Evolutionary conservation across 768 basidiomycete genomes (phyloP).

Genomic region (Pleurotus ostreatus): DNA sequence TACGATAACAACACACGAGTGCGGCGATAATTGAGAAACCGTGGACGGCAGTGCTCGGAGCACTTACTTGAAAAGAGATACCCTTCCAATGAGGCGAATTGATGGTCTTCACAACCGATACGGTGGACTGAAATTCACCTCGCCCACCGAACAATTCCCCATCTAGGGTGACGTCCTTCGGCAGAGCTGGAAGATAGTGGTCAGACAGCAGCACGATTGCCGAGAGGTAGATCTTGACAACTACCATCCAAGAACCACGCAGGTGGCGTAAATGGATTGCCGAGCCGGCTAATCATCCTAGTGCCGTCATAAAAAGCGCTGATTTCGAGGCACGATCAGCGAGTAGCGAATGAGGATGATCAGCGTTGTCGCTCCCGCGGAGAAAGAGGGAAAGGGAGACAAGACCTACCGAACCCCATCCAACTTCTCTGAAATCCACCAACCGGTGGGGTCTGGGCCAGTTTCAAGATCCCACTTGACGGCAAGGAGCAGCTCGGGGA

Average conservation of each 20-base stretch:
- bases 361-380: neutral
- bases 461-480: constrained; percentile 54
- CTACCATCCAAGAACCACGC: constrained; percentile 54
- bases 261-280: constrained; percentile 55
- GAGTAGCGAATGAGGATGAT: neutral
- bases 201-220: neutral
- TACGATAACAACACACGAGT: too few relatives aligned
- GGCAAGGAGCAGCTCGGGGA: constrained; percentile 47
- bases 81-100: constrained; percentile 55
- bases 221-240: constrained; percentile 12
- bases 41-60: neutral
- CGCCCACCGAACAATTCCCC: constrained; percentile 58
- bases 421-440: constrained; percentile 61
- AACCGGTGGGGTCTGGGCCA: constrained; percentile 51
- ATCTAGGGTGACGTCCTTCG: constrained; percentile 51
- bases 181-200: constrained; percentile 34
- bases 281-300: constrained; percentile 49
- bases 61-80: constrained; percentile 49
- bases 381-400: neutral
- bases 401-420: constrained; percentile 53
- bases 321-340: neutral
- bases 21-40: neutral
- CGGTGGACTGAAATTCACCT: constrained; percentile 53
- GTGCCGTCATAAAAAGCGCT: constrained; percentile 55
- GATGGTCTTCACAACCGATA: constrained; percentile 55